Evolutionary conservation across 2,329 filamentous ascomycete species (phyloP).

Genomic region (Calonectria hawksworthii): DNA sequence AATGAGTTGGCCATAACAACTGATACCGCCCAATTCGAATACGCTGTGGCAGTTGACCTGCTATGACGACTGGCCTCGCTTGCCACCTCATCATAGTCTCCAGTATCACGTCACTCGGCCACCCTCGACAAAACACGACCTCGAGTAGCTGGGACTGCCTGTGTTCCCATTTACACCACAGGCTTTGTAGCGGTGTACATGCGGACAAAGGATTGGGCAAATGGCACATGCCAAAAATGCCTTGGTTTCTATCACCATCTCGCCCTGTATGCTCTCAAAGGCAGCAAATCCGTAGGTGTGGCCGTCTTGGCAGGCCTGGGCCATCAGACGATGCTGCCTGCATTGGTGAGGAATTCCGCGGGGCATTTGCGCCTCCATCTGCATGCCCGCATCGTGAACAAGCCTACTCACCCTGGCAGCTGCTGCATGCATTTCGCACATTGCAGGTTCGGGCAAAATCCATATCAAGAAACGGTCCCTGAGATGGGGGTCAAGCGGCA

Average conservation of each 20-base stretch:
- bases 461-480: conserved; percentile 16
- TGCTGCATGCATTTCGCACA: conserved; percentile 37
- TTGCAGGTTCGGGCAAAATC: conserved; percentile 35
- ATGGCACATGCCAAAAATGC: conserved; percentile 3
- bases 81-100: neutral
- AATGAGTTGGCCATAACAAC: conserved; percentile 24
- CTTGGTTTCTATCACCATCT: conserved; percentile 9
- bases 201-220: neutral
- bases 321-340: conserved; percentile 33
- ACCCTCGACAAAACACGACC: neutral
- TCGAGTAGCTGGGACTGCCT: neutral
- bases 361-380: conserved; percentile 31
- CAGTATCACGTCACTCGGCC: conserved; percentile 14
- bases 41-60: conserved; percentile 16
- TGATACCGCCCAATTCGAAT: conserved; percentile 2
- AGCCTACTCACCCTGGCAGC: conserved; percentile 29
- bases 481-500: conserved; percentile 20
- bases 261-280: conserved; percentile 15
- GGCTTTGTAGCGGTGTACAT: conserved; percentile 36
- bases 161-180: neutral
- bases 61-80: conserved; percentile 31
- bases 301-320: conserved; percentile 28
- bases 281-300: conserved; percentile 18
- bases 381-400: conserved; percentile 35
- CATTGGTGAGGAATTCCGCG: conserved; percentile 17